A percentile compares a stretch with the other conserved stretches of the same genome.
These are phyloP conservation scores for Cardiospermum halicacabum DNA, from an alignment of 345 rosid genomes.

Conservation along the genomic window DNA sequence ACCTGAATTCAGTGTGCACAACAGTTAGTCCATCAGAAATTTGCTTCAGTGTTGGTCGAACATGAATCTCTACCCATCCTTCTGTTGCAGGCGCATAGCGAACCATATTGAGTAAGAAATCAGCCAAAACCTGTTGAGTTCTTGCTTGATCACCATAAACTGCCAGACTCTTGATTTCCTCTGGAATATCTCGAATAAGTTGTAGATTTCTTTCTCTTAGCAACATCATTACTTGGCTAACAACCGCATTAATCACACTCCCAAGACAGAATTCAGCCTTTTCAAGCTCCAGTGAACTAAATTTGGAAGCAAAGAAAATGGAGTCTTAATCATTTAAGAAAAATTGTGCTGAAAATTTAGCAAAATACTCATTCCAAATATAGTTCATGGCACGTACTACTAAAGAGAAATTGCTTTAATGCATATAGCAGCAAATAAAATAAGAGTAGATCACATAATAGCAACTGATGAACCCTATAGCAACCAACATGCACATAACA, in stretches of 20 bases:
- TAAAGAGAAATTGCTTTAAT: background rate
- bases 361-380: background rate
- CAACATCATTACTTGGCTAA: constrained; percentile 86
- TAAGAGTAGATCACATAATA: background rate
- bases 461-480: background rate
- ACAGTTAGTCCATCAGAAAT: constrained; percentile 41
- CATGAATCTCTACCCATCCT: constrained; percentile 93
- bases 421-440: background rate
- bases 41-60: constrained; percentile 57
- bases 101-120: constrained; percentile 81
- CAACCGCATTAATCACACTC: constrained; percentile 84
- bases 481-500: background rate
- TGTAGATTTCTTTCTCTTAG: constrained; percentile 78
- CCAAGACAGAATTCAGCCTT: constrained; percentile 75
- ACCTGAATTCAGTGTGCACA: constrained; percentile 78
- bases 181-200: constrained; percentile 93
- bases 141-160: constrained; percentile 91
- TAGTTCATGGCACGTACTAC: background rate
- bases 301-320: constrained; percentile 14
- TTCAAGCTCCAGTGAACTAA: constrained; percentile 76
- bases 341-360: background rate
- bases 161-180: constrained; percentile 68
- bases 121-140: constrained; percentile 88
- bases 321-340: constrained; percentile 22
- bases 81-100: constrained; percentile 65